Conservation (phyloP, 73 alveolate genomes). For the Tetrahymena thermophila region DNA sequence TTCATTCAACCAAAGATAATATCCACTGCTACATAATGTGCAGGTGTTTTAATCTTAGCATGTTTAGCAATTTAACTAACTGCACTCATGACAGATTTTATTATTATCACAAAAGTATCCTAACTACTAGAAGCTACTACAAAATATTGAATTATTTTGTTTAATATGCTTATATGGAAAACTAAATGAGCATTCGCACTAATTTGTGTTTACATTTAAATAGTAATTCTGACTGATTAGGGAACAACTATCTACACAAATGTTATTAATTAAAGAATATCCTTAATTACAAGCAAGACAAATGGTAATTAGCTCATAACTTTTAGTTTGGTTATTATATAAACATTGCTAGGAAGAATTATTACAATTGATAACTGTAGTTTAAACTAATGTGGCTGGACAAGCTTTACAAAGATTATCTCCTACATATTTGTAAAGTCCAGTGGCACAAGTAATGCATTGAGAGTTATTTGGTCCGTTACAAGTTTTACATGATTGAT, state of each 20-base stretch:
- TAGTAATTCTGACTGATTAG: background rate
- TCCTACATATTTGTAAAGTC: background rate
- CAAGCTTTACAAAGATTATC: background rate
- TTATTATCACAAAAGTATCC: background rate
- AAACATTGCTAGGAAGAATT: background rate
- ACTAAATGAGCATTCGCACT: background rate
- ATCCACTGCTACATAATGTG: background rate
- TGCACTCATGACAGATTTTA: background rate
- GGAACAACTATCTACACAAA: background rate
- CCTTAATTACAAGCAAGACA: background rate
- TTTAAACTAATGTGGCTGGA: background rate
- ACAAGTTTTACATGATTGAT: background rate
- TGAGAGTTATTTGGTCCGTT: background rate
- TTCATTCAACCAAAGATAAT: background rate
- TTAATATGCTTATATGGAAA: too few species aligned
- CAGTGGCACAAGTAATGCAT: background rate
- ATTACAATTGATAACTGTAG: background rate
- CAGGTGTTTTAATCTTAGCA: background rate
- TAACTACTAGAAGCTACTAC: background rate
- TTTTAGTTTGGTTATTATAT: too few species aligned
- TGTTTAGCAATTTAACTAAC: background rate
- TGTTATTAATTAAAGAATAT: too few species aligned
- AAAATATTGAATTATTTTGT: background rate
- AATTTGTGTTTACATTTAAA: background rate
- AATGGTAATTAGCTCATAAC: background rate